A percentile compares a stretch with the other conserved stretches of the same genome.
These are phyloP conservation scores for Ophiostoma piceae DNA, from an alignment of 2,329 filamentous ascomycete species.

Conservation along the genomic window DNA sequence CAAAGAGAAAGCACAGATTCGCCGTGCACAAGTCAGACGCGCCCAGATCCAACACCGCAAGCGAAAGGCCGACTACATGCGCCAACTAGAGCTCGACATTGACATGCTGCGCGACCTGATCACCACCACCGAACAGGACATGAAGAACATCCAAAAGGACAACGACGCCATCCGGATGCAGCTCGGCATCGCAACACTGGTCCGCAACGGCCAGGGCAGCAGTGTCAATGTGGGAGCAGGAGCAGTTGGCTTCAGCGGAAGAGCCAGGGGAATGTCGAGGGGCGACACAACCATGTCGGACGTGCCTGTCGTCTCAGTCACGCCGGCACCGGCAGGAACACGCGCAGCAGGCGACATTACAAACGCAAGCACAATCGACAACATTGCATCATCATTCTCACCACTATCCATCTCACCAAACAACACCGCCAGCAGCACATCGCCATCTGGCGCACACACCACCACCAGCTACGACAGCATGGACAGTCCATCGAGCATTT, in stretches of 20 bases:
- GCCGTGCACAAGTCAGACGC: constrained; percentile 48
- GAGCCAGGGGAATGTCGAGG: neutral
- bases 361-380: neutral
- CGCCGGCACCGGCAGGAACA: neutral
- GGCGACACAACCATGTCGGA: constrained; percentile 8
- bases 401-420: constrained; percentile 14
- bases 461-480: constrained; percentile 11
- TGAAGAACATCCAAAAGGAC: constrained; percentile 36
- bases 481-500: constrained; percentile 26
- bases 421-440: neutral
- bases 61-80: constrained; percentile 52
- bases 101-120: constrained; percentile 46
- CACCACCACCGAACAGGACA: constrained; percentile 39
- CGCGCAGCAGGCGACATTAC: neutral
- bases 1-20: constrained; percentile 42
- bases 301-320: neutral
- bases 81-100: constrained; percentile 50
- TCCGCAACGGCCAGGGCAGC: constrained; percentile 1
- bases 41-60: constrained; percentile 53
- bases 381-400: constrained; percentile 12
- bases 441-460: neutral
- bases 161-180: constrained; percentile 42
- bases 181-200: constrained; percentile 29
- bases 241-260: constrained; percentile 18
- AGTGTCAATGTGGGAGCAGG: constrained; percentile 16